Percentiles rank a stretch among this genome's conserved stretches.
These are phyloP conservation scores for Hymenoscyphus infarciens DNA, from an alignment of 2,329 filamentous ascomycete species.

Conservation along the genomic window DNA sequence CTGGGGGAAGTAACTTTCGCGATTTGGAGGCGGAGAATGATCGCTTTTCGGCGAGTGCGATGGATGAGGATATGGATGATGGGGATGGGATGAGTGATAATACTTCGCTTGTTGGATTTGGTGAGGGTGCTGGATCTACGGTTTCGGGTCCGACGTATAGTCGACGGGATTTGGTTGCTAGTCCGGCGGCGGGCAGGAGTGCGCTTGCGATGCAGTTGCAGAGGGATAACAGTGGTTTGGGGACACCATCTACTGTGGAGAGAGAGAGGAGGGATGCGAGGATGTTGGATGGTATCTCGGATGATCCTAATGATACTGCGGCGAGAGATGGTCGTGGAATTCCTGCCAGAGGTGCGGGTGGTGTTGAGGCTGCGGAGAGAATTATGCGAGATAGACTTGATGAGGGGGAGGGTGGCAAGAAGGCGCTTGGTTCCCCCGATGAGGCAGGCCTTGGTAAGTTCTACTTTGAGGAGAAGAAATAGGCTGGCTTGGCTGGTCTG, in stretches of 20 bases:
- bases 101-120: slow-evolving; percentile 84
- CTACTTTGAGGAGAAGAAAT: slow-evolving; percentile 54
- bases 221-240: slow-evolving; percentile 18
- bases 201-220: slow-evolving; percentile 25
- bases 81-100: slow-evolving; percentile 74
- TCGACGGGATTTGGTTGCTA: slow-evolving; percentile 40
- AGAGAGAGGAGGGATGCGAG: slow-evolving; percentile 57
- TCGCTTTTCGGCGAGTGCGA: slow-evolving; percentile 40
- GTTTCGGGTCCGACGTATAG: slow-evolving; percentile 74
- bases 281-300: slow-evolving; percentile 65
- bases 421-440: slow-evolving; percentile 42
- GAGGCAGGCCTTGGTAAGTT: slow-evolving; percentile 52
- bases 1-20: slow-evolving; percentile 38
- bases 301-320: slow-evolving; percentile 61
- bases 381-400: slow-evolving; percentile 60
- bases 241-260: slow-evolving; percentile 35
- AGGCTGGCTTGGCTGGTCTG: slow-evolving; percentile 4
- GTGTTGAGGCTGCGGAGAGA: slow-evolving; percentile 57
- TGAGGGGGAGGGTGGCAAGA: slow-evolving; percentile 42
- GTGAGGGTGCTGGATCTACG: slow-evolving; percentile 84
- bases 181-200: slow-evolving; percentile 37
- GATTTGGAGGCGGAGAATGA: slow-evolving; percentile 46
- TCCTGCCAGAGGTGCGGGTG: slow-evolving; percentile 19
- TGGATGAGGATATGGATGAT: slow-evolving; percentile 42
- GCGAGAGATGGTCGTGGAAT: slow-evolving; percentile 33